Percentiles rank a stretch among this genome's conserved stretches.
These are phyloP conservation scores for Mycena galericulata DNA, from an alignment of 768 basidiomycete genomes.

Conservation along the genomic window DNA sequence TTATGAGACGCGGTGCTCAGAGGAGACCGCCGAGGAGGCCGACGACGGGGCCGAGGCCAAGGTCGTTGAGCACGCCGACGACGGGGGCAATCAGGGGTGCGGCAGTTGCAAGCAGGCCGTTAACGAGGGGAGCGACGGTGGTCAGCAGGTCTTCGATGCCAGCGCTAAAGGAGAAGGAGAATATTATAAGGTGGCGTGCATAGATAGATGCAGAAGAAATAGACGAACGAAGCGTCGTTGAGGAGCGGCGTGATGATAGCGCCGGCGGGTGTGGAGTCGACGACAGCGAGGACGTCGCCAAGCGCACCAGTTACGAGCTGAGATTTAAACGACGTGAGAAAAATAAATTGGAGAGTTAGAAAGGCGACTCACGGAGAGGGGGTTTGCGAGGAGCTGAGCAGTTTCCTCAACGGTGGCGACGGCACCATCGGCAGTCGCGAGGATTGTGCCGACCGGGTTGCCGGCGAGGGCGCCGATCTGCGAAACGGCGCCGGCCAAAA, in stretches of 20 bases:
- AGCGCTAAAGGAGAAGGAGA: slow-evolving; percentile 1
- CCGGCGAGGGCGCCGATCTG: slow-evolving; percentile 27
- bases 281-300: slow-evolving; percentile 19
- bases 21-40: slow-evolving; percentile 1
- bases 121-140: slow-evolving; percentile 24
- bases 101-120: slow-evolving; percentile 26
- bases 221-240: slow-evolving; percentile 17
- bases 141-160: slow-evolving; percentile 13
- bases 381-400: slow-evolving; percentile 25
- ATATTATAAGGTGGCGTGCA: neutral
- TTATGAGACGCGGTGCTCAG: neutral
- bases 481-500: slow-evolving; percentile 9
- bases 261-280: neutral
- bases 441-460: slow-evolving; percentile 16
- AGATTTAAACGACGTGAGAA: neutral
- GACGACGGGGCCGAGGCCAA: slow-evolving; percentile 30
- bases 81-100: slow-evolving; percentile 13
- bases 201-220: no score
- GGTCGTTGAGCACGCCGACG: slow-evolving; percentile 15
- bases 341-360: neutral
- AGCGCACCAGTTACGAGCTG: slow-evolving; percentile 24
- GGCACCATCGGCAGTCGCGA: slow-evolving; percentile 28
- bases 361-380: slow-evolving; percentile 8
- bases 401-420: slow-evolving; percentile 17
- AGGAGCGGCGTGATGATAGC: slow-evolving; percentile 21